Base-by-base conservation (phyloP, 2,329 filamentous ascomycete species). In the Exserohilum turcica region DNA sequence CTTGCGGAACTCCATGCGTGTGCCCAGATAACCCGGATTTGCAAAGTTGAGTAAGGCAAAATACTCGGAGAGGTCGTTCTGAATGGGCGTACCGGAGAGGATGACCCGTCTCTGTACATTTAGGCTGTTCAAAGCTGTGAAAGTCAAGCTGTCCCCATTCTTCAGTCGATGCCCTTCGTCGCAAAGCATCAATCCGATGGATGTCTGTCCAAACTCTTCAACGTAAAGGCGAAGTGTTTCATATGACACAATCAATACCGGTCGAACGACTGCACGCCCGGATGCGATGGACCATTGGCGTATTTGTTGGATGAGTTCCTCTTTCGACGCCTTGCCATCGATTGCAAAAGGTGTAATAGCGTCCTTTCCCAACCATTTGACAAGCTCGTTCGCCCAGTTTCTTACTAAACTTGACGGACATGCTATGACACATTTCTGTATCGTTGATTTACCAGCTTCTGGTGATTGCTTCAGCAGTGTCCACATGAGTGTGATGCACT, bases 61-160 rank as follows among this genome's bases (percentile, higher is more conserved):
- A 74, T 99, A 99, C 71, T 99, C 94, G 0, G 93, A 95, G n/a
- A 99, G 78, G 71, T 99, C 94, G 67, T 99, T 99, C 68, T 99
- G 94, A 53, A 99, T 99, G 0, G 94, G 94, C 1, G 94, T 99
- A 54, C 94, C 94, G 0, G 94, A 97, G 13, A 99, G 80, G 63
- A 99, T 99, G 38, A 99, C 93, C 21, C 94, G 86, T 52, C 92
- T 86, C 36, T 89, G 89, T 24, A 99, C 94, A 66, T 97, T 95
- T 13, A 99, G 80, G 56, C 85, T 89, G 67, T 96, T 97, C 43
- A 99, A 80, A 0, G 94, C 92, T 21, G 84, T 92, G 71, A 97
- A 99, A 0, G 94, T 97, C 74, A 95, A 91, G 66, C 90, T 96
- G 71, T 99, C 94, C 52, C 91, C 92, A 65, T 99, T 99, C 75